Base-by-base conservation (phyloP, 2,329 filamentous ascomycete genomes). In the Tolypocladium capitatum region DNA sequence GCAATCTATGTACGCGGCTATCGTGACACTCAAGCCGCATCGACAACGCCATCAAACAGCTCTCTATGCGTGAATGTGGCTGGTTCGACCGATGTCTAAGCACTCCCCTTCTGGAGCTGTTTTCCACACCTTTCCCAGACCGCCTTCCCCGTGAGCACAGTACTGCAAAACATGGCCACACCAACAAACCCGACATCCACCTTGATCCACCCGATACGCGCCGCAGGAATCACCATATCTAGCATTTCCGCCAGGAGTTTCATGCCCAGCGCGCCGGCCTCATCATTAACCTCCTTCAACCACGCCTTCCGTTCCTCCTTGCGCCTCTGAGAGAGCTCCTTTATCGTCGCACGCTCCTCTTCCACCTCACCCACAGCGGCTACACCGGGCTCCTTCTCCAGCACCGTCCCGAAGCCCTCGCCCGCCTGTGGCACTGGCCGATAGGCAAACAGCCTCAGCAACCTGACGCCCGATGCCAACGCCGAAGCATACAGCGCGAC, bases 211-310 rank as follows among this genome's bases (percentile, higher is more conserved):
- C 80, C 80, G 14, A 85, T 63, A 1, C 74, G 66, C 6, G 68
- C 66, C 0, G 76, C 76, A 0, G 84, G 84, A 31, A 85, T 67
- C 4, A 80, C 57, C 43, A 85, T 59, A 59, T 88, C 84, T 45
- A 83, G 70, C 7, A 65, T 54, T 56, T 85, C 79, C 1, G 78
- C 70, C 1, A 79, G 50, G 6, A 83, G 59, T 45, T 70, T 68
- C 14, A 74, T 71, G 28, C 66, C 55, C 2, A 81, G 58, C 1
- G 56, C 59, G 20, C 47, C 55, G 1, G 63, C 58, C 48, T 65
- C 58, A 11, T 49, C 55, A 36, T 54, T 53, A 11, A 63, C 51
- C 44, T 65, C 58, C 40, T 51, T 58, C 32, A 58, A 57, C 63
- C 56, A 58, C 5, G 49, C 54, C 41, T 55, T 55, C 46, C 61